These are phyloP conservation scores for Yamadazyma ubonensis DNA, from an alignment of 805 yeast species.

Conservation along the genomic window DNA sequence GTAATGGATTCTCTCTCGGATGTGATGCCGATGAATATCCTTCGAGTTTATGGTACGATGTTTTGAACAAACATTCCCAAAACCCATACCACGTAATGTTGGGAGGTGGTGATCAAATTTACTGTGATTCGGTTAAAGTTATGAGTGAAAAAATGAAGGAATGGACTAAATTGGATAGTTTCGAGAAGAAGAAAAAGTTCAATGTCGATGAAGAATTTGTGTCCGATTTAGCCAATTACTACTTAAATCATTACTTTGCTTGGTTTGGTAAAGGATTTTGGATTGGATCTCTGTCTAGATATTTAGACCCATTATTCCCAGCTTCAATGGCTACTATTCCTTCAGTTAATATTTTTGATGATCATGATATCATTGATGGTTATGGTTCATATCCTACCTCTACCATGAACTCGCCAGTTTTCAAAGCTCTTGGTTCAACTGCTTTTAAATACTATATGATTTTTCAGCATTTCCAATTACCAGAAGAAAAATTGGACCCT, in stretches of 20 bases:
- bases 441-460: conserved; percentile 88
- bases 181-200: conserved; percentile 40
- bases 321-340: conserved; percentile 82
- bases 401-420: conserved; percentile 72
- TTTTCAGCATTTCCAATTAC: conserved; percentile 80
- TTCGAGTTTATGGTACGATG: conserved; percentile 86
- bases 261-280: conserved; percentile 94
- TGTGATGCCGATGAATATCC: conserved; percentile 66
- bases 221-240: conserved; percentile 60
- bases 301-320: conserved; percentile 68
- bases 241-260: conserved; percentile 67
- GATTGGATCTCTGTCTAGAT: conserved; percentile 65
- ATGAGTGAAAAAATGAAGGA: conserved; percentile 51
- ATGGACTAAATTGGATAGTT: conserved; percentile 61
- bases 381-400: conserved; percentile 81
- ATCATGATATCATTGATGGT: conserved; percentile 96
- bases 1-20: conserved; percentile 84
- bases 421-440: conserved; percentile 66
- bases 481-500: conserved; percentile 37
- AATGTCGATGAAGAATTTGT: conserved; percentile 48
- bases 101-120: conserved; percentile 97
- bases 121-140: conserved; percentile 76
- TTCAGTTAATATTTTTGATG: conserved; percentile 82
- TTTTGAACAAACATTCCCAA: conserved; percentile 59
- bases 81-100: conserved; percentile 86